A percentile compares a stretch with the other conserved stretches of the same genome.
Evolutionary conservation across 306 rosid genomes (phyloP).

Genomic region (Mimosa bimucronata): DNA sequence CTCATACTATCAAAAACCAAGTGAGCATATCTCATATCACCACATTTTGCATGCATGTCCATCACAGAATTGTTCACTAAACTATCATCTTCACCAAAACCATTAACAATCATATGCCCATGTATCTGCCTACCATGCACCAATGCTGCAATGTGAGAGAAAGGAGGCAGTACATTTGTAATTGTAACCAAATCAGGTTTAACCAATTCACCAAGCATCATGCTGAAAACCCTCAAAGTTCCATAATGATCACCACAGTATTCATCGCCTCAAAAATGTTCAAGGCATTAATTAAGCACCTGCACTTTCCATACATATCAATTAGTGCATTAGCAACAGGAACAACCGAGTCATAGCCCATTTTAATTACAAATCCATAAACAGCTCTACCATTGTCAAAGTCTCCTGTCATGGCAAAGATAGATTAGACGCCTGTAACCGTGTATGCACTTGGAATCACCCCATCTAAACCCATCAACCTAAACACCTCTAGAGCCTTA

Average conservation of each 20-base stretch:
- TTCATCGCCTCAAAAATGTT: conserved; percentile 69
- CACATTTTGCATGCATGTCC: conserved; percentile 93
- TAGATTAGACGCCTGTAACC: conserved; percentile 69
- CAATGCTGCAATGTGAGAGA: conserved; percentile 77
- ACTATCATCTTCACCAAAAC: conserved; percentile 51
- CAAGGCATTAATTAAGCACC: conserved; percentile 55
- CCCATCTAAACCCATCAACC: conserved; percentile 60
- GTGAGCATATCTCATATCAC: conserved; percentile 72
- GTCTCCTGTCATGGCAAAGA: conserved; percentile 59
- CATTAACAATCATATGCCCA: conserved; percentile 65
- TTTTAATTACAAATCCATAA: conserved; percentile 66
- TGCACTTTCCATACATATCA: conserved; percentile 91
- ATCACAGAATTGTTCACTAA: conserved; percentile 68
- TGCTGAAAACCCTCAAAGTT: conserved; percentile 63
- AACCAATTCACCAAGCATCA: conserved; percentile 60
- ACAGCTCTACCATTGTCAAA: conserved; percentile 60
- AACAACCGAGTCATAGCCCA: conserved; percentile 64
- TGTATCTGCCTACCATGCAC: conserved; percentile 81
- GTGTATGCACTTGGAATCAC: conserved; percentile 64
- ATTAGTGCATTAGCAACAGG: conserved; percentile 77
- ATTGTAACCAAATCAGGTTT: conserved; percentile 77
- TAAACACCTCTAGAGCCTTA: conserved; percentile 69
- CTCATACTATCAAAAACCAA: conserved; percentile 60
- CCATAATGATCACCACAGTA: conserved; percentile 59
- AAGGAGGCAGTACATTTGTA: conserved; percentile 70